Base-by-base conservation (phyloP, 2,329 filamentous ascomycete species). In the Talaromyces sp. region DNA sequence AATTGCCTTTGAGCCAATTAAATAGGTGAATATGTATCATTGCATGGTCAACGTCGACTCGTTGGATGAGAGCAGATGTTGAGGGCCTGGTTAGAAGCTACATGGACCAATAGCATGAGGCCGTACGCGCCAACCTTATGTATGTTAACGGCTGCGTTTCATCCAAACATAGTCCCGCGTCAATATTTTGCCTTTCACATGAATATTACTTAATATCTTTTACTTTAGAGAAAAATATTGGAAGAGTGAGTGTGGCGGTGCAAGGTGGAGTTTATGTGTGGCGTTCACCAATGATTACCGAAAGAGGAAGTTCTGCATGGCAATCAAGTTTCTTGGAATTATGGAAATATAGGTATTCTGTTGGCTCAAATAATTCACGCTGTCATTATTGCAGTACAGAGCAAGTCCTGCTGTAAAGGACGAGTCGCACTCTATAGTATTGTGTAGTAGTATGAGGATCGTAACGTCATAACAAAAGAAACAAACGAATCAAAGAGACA, bases 401-500 rank as follows among this genome's bases (percentile, higher is more conserved):
- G 17, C 49, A n/a, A 28, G 19, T 33, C 33, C 22, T 47, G 15
- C 19, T n/a, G 7, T 6, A 27, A 47, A 49, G 28, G 17, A 47
- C 22, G 13, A 55, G 19, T 22, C 27, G 27, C 28, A 47, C 25
- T 28, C 25, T 28, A 39, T 47, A 22, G 28, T 51, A 53, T 32
- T 28, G 27, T 53, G 28, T 53, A 30, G 19, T 28, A 30, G 17
- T 53, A 53, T 53, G n/a, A n/a, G 7, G 17, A n/a, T 53, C 49
- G 49, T 53, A 30, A 53, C 49, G 49, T 53, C 49, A 53, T 53
- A 22, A 53, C 28, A 49, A n/a, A 47, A 25, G 30, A 36, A 36
- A 57, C 32, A 25, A 36, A 57, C 32, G 22, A 61, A 61, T 61
- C 42, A 74, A 58, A 71, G 59, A 17, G 68, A 67, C 71, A 74